Conservation (phyloP, 768 basidiomycete species). For the Lenzites betulinus region DNA sequence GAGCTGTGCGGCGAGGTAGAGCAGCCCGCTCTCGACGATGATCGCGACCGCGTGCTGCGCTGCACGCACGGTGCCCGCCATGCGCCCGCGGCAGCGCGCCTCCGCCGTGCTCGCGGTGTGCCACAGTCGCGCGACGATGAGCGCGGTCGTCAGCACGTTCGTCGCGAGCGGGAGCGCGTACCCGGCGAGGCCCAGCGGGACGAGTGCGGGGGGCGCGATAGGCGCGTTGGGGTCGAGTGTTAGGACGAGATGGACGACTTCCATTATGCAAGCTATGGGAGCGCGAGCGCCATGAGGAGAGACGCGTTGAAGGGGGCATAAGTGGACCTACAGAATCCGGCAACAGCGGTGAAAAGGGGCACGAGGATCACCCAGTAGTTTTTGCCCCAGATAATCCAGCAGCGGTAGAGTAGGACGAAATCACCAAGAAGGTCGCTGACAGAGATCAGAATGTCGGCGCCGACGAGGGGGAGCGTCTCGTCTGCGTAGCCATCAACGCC, state of each 20-base stretch:
- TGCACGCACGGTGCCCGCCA: constrained; percentile 30
- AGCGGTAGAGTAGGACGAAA: constrained; percentile 14
- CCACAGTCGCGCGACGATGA: constrained; percentile 46
- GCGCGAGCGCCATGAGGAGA: constrained; percentile 3
- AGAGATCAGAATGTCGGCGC: constrained; percentile 24
- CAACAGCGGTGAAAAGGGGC: constrained; percentile 6
- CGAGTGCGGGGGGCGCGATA: constrained; percentile 36
- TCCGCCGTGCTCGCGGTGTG: constrained; percentile 20
- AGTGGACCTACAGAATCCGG: constrained; percentile 10
- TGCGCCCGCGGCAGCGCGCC: not conserved
- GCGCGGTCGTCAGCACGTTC: constrained; percentile 43
- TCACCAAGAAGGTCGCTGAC: constrained; percentile 11
- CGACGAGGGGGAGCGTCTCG: constrained; percentile 36
- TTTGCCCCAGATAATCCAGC: constrained; percentile 16
- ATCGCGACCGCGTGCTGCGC: constrained; percentile 24
- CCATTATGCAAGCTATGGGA: constrained; percentile 34
- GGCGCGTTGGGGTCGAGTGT: constrained; percentile 31
- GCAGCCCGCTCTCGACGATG: constrained; percentile 41
- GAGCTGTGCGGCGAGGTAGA: constrained; percentile 41
- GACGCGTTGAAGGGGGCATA: not conserved
- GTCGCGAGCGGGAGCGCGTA: constrained; percentile 43
- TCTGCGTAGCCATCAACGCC: constrained; percentile 32
- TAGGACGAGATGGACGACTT: constrained; percentile 28
- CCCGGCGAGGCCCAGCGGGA: constrained; percentile 39
- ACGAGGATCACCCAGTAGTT: constrained; percentile 13